Base-by-base conservation (phyloP, 495 filamentous ascomycete genomes). In the Talaromyces trachyspermus region DNA sequence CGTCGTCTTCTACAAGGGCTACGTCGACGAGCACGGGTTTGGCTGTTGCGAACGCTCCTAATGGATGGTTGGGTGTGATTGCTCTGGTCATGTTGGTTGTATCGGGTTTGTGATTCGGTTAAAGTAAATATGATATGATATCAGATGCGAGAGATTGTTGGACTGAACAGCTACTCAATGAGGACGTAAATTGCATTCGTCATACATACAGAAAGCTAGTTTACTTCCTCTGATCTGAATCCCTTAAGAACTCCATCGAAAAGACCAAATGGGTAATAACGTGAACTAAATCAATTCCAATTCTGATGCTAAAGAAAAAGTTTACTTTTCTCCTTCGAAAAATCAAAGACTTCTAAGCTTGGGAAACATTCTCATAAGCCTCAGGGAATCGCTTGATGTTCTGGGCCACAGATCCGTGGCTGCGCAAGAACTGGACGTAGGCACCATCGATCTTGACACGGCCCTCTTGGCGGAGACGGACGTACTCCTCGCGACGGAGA, bases 391-490 rank as follows among this genome's bases (percentile, higher is more conserved):
- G 77, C 68, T 79, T 78, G 68, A 98, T 84, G 83, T 97, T 97
- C 57, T 87, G 54, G 65, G 77, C 80, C 49, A 98, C 69, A 61
- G 72, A 77, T 61, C 92, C 92, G 68, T 91, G 82, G 78, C 89
- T 90, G 73, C 78, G 76, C 56, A 97, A 78, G 83, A 97, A 97
- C 79, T 98, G 87, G 55, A 97, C 94, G 72, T 98, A 98, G 59
- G 94, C 94, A 80, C 92, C 92, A 68, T 98, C 92, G 57, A 89
- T 81, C 75, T 84, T 82, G 70, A 98, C 79, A 68, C 81, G 81
- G 66, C 92, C 92, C 67, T 81, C 83, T 65, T 85, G 75, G 79
- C 92, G 89, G 76, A 87, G 83, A 74, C 86, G 77, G 60, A 94
- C 72, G 76, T 96, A 98, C 69, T 98, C 92, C 50, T 96, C 92